Conservation (phyloP, 2,329 filamentous ascomycete species). For the Boeremia exigua region DNA sequence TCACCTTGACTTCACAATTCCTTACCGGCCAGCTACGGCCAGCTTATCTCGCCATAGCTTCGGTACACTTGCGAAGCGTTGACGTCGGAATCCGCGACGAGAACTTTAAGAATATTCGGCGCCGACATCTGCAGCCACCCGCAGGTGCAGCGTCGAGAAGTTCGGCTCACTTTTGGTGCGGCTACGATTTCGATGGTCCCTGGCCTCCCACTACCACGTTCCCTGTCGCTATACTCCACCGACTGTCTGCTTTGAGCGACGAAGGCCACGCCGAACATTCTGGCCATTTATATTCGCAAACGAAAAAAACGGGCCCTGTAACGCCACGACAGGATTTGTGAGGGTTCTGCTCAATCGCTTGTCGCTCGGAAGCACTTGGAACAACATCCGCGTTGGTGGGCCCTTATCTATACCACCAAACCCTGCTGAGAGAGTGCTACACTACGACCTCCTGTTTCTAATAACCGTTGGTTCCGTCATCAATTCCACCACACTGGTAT, state of each 20-base stretch:
- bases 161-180: conserved; percentile 24
- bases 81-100: conserved; percentile 18
- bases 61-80: conserved; percentile 21
- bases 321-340: conserved; percentile 24
- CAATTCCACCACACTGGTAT: background rate
- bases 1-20: background rate
- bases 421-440: conserved; percentile 15
- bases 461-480: conserved; percentile 11
- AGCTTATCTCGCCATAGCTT: conserved; percentile 10
- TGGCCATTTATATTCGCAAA: conserved; percentile 34
- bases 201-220: conserved; percentile 25
- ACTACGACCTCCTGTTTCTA: conserved; percentile 13
- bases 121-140: conserved; percentile 34
- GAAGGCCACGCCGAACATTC: conserved; percentile 39
- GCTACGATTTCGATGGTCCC: conserved; percentile 28
- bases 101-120: conserved; percentile 25
- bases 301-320: conserved; percentile 30
- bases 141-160: conserved; percentile 23
- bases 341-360: conserved; percentile 19
- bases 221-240: conserved; percentile 33
- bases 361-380: conserved; percentile 20
- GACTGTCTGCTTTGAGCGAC: conserved; percentile 31
- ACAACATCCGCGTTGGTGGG: conserved; percentile 20
- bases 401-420: conserved; percentile 28
- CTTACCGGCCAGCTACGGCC: conserved; percentile 22